phyloP scores from a whole-genome alignment of 352 stramenopile species.

The Blastocystis sp. region DNA sequence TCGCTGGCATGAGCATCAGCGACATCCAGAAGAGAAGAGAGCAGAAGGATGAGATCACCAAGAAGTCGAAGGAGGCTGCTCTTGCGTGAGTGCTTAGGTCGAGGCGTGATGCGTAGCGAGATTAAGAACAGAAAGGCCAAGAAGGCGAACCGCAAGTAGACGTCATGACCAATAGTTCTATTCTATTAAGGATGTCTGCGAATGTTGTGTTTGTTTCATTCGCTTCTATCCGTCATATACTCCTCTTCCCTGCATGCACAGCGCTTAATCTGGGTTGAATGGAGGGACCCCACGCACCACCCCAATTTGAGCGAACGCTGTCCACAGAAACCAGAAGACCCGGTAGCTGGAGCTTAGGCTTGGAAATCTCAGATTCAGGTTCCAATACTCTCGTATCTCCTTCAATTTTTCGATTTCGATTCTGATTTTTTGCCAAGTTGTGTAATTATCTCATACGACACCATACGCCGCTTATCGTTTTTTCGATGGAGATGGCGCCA shows the following conservation, averaged over 20 bases:
- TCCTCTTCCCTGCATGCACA: not conserved
- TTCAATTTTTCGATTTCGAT: not conserved
- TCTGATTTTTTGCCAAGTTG: not conserved
- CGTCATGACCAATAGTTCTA: constrained; percentile 44
- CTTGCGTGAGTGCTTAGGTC: constrained; percentile 3
- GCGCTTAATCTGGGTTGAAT: no score
- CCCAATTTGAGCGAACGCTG: no score
- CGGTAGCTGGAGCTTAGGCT: not conserved
- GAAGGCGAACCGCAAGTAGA: constrained; percentile 57
- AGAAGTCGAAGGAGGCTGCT: constrained; percentile 65
- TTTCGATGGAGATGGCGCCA: not conserved
- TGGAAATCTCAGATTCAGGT: not conserved
- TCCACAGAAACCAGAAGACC: not conserved
- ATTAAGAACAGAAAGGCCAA: constrained; percentile 64
- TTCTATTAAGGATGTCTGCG: constrained; percentile 68
- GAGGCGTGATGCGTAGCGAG: constrained; percentile 20
- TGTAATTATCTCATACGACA: not conserved
- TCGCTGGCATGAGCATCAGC: constrained; percentile 54
- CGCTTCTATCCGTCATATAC: no score
- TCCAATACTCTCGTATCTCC: not conserved
- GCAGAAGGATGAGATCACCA: constrained; percentile 60
- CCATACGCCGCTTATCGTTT: not conserved
- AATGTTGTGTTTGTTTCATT: constrained; percentile 58
- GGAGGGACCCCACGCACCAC: no score
- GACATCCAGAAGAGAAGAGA: constrained; percentile 66